A percentile compares a stretch with the other conserved stretches of the same genome.
Evolutionary conservation across 345 rosid species (phyloP).

Genomic region (Erucastrum elatum): DNA sequence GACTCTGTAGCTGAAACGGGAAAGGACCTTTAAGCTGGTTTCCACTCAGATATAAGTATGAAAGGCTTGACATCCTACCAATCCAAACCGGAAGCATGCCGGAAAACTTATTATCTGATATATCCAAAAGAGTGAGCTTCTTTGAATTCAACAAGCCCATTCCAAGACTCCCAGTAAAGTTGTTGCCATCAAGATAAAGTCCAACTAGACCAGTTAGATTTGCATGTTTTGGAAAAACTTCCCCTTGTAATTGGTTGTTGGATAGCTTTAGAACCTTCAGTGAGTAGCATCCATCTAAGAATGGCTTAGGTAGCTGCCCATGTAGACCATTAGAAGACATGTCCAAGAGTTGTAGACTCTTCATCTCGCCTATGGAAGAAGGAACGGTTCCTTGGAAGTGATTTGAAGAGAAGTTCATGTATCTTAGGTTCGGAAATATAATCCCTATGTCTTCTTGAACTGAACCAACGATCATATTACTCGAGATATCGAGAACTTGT

Average conservation of each 20-base stretch:
- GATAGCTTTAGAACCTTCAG: constrained; percentile 20
- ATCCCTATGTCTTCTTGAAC: constrained; percentile 28
- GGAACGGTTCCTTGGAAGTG: constrained; percentile 24
- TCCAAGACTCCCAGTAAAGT: constrained; percentile 19
- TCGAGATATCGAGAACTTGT: constrained; percentile 31
- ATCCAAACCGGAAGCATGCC: constrained; percentile 17
- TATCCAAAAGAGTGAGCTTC: constrained; percentile 3
- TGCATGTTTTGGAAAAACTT: neutral
- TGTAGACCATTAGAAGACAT: constrained; percentile 26
- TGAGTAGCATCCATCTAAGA: constrained; percentile 19
- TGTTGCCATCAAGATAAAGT: constrained; percentile 25
- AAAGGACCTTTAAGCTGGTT: constrained; percentile 33
- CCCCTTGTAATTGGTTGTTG: constrained; percentile 24
- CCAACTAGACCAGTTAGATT: constrained; percentile 18
- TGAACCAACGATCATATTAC: constrained; percentile 9
- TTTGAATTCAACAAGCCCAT: constrained; percentile 1
- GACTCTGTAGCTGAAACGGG: constrained; percentile 58
- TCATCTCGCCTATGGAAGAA: constrained; percentile 32
- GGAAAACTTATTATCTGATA: constrained; percentile 18
- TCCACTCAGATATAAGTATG: constrained; percentile 1
- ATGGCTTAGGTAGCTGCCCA: constrained; percentile 15
- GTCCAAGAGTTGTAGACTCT: constrained; percentile 16
- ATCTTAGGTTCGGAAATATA: constrained; percentile 16
- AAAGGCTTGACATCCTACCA: neutral
- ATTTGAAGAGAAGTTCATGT: constrained; percentile 21